phyloP scores from a whole-genome alignment of 2,329 filamentous ascomycete genomes.

The Fusarium nanum region DNA sequence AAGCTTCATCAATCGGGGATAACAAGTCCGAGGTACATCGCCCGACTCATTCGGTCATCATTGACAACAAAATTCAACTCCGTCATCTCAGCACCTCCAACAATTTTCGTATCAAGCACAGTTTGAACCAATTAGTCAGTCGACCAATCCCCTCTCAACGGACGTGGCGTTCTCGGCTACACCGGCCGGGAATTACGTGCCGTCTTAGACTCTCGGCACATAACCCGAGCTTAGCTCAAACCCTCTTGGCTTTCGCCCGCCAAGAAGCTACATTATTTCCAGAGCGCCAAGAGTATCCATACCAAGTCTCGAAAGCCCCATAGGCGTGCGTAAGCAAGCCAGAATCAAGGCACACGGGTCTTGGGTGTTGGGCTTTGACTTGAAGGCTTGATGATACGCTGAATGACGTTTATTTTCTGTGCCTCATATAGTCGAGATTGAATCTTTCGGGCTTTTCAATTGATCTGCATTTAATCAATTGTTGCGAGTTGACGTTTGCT shows the following conservation, averaged over 20 bases:
- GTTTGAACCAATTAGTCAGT: too few relatives aligned
- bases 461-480: too few relatives aligned
- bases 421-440: too few relatives aligned
- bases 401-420: constrained; percentile 6
- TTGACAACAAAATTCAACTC: too few relatives aligned
- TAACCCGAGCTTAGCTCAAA: constrained; percentile 5
- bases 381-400: background rate
- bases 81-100: too few relatives aligned
- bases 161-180: constrained; percentile 5
- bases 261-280: background rate
- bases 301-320: background rate
- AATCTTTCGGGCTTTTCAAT: too few relatives aligned
- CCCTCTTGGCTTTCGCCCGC: background rate
- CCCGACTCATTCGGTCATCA: too few relatives aligned
- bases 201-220: constrained; percentile 14
- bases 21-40: too few relatives aligned
- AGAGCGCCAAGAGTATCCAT: background rate
- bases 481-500: too few relatives aligned
- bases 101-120: too few relatives aligned
- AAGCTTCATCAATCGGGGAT: too few relatives aligned
- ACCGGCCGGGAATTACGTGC: constrained; percentile 27
- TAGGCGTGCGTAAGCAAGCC: constrained; percentile 3
- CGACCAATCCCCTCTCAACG: too few relatives aligned
- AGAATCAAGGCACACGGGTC: constrained; percentile 1
- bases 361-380: background rate